Percentiles rank a stretch among this genome's conserved stretches.
Conservation (phyloP, 2,329 filamentous ascomycete species). For the Aspergillus sp. region DNA sequence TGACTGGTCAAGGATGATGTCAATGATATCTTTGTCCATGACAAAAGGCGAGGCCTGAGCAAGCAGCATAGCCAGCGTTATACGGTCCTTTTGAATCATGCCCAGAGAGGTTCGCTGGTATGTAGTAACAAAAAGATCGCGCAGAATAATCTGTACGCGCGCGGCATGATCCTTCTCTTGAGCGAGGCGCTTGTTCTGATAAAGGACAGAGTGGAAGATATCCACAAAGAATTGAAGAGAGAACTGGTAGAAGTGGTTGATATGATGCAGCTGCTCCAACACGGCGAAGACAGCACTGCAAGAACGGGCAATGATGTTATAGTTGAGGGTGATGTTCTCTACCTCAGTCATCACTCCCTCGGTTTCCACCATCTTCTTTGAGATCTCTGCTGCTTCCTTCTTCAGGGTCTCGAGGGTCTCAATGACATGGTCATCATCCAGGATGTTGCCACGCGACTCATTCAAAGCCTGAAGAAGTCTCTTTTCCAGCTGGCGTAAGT, state of each 20-base stretch:
- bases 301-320: constrained; percentile 86
- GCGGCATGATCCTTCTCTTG: constrained; percentile 71
- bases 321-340: constrained; percentile 90
- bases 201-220: constrained; percentile 92
- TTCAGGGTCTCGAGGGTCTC: constrained; percentile 97
- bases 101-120: constrained; percentile 94
- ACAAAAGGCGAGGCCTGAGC: constrained; percentile 94
- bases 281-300: constrained; percentile 98
- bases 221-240: constrained; percentile 97
- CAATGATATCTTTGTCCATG: constrained; percentile 89
- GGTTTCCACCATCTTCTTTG: constrained; percentile 91
- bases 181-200: constrained; percentile 71
- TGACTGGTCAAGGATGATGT: constrained; percentile 76
- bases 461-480: constrained; percentile 91
- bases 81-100: constrained; percentile 86
- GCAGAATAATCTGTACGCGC: constrained; percentile 85
- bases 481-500: constrained; percentile 92
- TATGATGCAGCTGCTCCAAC: constrained; percentile 92
- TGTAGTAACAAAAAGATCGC: constrained; percentile 84
- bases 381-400: constrained; percentile 95
- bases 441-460: constrained; percentile 93
- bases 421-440: constrained; percentile 97
- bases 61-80: constrained; percentile 91
- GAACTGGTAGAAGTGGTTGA: constrained; percentile 99
- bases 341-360: constrained; percentile 98